Evolutionary conservation across 208 protist genomes (phyloP), one percentile per base, ranked within the genome.

Genomic region (Leishmania braziliensis): DNA sequence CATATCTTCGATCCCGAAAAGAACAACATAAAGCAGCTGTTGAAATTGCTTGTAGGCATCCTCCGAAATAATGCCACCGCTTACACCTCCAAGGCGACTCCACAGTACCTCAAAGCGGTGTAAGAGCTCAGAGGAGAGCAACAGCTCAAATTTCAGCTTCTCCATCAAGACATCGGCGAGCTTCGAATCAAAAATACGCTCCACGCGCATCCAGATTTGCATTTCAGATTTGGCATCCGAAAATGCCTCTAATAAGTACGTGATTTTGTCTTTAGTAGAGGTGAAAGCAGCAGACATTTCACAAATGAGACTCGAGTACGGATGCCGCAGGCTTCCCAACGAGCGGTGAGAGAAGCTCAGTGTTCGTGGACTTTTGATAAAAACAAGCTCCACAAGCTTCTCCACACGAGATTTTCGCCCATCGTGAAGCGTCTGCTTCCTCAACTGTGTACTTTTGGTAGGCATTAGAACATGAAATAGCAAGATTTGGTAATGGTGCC

Each of bases 261-360:
- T 78, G 3, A 87, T 68, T 51, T 79, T 86, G 36, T 82, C 76
- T 53, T 83, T 74, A 29, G 51, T 76, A 60, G 78, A 81, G 60
- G 43, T 77, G 23, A 43, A 26, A 1, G 73, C 69, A 69, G 88
- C 75, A 18, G 91, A 77, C 1, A 72, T 77, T 62, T 93, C 88
- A 54, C 82, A 78, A 48, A 91, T 65, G 0, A 96, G 77, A n/a
- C 82, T 65, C 58, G 93, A 29, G 75, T 92, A 93, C 8, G 93
- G 93, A 75, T 96, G 93, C 16, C 93, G 84, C 26, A 96, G 39
- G 69, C 91, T 95, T 50, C 80, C 77, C 10, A 89, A n/a, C 16
- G 84, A 79, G n/a, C 93, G 83, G 75, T 96, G 93, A 16, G 91
- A 92, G 78, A 96, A 96, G 80, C 90, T 90, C 63, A 96, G 79